Evolutionary conservation across 768 basidiomycete genomes (phyloP).

Genomic region (Podaxis mareebaensis): DNA sequence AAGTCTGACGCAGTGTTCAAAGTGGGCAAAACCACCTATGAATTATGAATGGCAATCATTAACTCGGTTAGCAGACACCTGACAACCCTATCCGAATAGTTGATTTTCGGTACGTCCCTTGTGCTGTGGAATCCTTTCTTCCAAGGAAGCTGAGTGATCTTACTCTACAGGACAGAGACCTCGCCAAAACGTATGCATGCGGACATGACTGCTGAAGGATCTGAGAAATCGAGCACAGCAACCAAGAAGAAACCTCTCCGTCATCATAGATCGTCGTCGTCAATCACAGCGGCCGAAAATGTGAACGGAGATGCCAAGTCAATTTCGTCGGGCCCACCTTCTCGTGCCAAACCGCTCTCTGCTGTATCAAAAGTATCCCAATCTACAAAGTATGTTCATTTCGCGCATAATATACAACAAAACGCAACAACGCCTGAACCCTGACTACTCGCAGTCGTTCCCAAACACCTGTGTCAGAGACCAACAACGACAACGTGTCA

Average conservation of each 20-base stretch:
- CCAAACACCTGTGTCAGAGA: constrained; percentile 8
- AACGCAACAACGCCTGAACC: not conserved
- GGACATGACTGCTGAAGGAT: not conserved
- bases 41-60: not conserved
- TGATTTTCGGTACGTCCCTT: constrained; percentile 10
- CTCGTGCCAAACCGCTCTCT: not conserved
- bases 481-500: constrained; percentile 46
- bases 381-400: not conserved
- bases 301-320: not conserved
- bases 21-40: constrained; percentile 1
- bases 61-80: not conserved
- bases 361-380: constrained; percentile 4
- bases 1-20: constrained; percentile 11
- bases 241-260: not conserved
- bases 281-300: not conserved
- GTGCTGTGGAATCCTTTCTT: not conserved
- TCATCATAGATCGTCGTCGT: constrained; percentile 7
- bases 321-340: not conserved
- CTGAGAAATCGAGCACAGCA: not conserved
- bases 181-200: constrained; percentile 5
- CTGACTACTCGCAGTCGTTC: not conserved
- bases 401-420: not conserved
- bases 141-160: not conserved
- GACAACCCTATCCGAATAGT: constrained; percentile 14
- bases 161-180: constrained; percentile 4